Evolutionary conservation across 129 eudicot species (phyloP), one percentile per base, ranked within the genome.

Genomic region (Cynara cardunculus): DNA sequence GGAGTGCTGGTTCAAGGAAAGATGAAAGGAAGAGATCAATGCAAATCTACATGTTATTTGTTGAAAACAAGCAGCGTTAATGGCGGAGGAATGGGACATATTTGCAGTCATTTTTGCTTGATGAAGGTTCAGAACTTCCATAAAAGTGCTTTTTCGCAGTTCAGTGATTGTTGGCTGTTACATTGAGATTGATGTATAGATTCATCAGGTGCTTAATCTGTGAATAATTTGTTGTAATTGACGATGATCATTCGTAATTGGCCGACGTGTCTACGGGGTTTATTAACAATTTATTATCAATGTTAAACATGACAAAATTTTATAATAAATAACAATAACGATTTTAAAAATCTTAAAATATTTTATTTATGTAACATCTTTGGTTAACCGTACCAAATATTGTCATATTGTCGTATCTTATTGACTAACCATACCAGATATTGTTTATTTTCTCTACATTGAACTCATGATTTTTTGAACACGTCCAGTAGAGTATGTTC

Each of bases 31-130:
- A 56, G 84, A 65, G 78, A 76, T 69, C 25, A 80, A 70, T 85
- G 89, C 24, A 87, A 82, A 61, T 85, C 87, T 3, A 88, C 87
- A 49, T 89, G 97, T 84, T 91, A 89, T 80, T 73, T 91, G 88
- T 81, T 91, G 87, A 89, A 91, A 84, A 91, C 97, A 0, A 86
- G 84, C 35, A 79, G 91, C 24, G 96, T 83, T 59, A 39, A 72
- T 73, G 88, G 88, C 62, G 90, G 82, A 4, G 89, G 91, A 18
- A 64, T 90, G 79, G 92, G 89, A 64, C 25, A 69, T 46, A 76
- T 85, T 77, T 91, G 93, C 64, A 89, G 90, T 4, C 94, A 91
- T 82, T 91, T 83, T 86, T 91, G 91, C 59, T 83, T 89, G 89
- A 81, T 82, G 78, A 91, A 81, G 80, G 92, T 91, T 14, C 76